Conservation (phyloP, 2,329 filamentous ascomycete genomes). For the Tolypocladium amazonense region DNA sequence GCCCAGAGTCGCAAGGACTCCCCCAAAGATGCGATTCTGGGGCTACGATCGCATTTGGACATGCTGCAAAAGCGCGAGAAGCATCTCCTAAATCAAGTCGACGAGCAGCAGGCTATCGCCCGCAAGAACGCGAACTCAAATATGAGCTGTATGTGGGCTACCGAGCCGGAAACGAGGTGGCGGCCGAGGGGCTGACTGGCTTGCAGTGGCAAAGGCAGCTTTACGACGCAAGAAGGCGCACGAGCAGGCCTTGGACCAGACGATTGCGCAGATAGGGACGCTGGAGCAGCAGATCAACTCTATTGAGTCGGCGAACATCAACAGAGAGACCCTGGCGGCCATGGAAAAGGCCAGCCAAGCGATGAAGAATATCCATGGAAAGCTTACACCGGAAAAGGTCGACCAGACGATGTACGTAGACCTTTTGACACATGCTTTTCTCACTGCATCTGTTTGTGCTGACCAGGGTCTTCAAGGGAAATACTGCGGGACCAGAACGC, state of each 20-base stretch:
- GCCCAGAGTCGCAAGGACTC: constrained; percentile 73
- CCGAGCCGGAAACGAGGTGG: constrained; percentile 1
- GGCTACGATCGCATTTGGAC: constrained; percentile 77
- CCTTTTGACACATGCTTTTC: too few species aligned
- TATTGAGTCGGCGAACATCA: constrained; percentile 98
- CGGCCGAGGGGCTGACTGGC: constrained; percentile 12
- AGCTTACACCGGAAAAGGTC: constrained; percentile 87
- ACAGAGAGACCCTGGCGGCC: constrained; percentile 86
- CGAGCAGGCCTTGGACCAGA: constrained; percentile 87
- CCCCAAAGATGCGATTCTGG: constrained; percentile 93
- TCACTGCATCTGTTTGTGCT: background rate
- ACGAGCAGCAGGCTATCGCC: constrained; percentile 81
- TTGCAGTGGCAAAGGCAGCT: constrained; percentile 74
- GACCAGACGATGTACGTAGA: constrained; percentile 79
- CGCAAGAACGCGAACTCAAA: constrained; percentile 78
- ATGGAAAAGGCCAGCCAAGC: constrained; percentile 87
- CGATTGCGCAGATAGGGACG: constrained; percentile 77
- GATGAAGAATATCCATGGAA: constrained; percentile 88
- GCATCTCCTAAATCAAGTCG: constrained; percentile 84
- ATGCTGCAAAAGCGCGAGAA: constrained; percentile 97
- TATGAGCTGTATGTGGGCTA: constrained; percentile 63
- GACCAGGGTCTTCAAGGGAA: constrained; percentile 49
- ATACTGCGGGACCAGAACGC: constrained; percentile 83
- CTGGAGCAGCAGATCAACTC: constrained; percentile 92
- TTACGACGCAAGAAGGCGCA: constrained; percentile 90